Percentiles rank a stretch among this genome's conserved stretches.
Conservation (phyloP, 2,329 filamentous ascomycete species). For the Cytospora schulzeri region DNA sequence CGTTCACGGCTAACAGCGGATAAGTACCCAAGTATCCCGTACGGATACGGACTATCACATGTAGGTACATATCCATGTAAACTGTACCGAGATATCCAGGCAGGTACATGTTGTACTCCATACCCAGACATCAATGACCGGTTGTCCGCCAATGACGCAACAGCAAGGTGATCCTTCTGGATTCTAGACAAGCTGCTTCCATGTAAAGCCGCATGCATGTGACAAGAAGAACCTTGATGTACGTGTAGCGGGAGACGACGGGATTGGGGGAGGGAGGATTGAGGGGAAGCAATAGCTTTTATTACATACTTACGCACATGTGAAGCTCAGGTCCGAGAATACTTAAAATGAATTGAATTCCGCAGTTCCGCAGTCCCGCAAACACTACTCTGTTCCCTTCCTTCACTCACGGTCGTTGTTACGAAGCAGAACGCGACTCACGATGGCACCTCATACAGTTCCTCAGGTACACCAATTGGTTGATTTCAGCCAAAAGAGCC, state of each 20-base stretch:
- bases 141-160: conserved; percentile 7
- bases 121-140: too few relatives aligned
- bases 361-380: not conserved
- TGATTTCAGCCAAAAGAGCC: conserved; percentile 67
- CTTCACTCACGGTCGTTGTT: not conserved
- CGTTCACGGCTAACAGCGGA: not conserved
- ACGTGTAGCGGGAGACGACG: not conserved
- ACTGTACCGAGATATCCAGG: not conserved
- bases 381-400: not conserved
- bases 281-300: not conserved
- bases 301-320: too few relatives aligned
- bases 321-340: too few relatives aligned
- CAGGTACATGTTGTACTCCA: not conserved
- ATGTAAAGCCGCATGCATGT: not conserved
- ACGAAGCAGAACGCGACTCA: not conserved
- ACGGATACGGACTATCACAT: too few relatives aligned
- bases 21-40: not conserved
- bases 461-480: conserved; percentile 45
- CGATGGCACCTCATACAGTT: conserved; percentile 23
- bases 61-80: not conserved
- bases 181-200: not conserved
- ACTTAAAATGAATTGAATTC: conserved; percentile 4
- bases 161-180: not conserved
- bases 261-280: not conserved
- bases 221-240: not conserved